These are phyloP conservation scores for Metschnikowia aberdeeniae DNA, from an alignment of 805 yeast species.

Conservation along the genomic window DNA sequence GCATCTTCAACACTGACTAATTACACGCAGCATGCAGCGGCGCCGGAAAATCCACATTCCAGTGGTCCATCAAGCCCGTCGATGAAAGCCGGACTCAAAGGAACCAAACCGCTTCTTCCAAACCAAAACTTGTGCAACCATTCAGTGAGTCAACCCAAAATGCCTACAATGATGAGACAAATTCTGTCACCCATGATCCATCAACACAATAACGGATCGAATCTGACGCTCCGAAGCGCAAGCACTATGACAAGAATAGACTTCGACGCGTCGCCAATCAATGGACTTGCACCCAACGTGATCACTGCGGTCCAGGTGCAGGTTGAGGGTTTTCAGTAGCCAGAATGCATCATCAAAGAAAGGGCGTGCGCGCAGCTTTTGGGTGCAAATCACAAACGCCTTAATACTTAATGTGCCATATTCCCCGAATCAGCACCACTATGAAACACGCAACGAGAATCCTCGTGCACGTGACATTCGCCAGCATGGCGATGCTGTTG, in stretches of 20 bases:
- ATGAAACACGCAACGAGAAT: no score
- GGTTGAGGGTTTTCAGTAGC: conserved; percentile 19
- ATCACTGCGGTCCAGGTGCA: conserved; percentile 40
- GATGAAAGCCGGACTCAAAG: conserved; percentile 13
- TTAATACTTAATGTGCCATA: no score
- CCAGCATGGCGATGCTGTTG: conserved; percentile 9
- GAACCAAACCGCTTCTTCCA: conserved; percentile 17
- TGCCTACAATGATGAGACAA: conserved; percentile 13
- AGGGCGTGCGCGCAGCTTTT: no score
- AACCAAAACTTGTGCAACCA: conserved; percentile 18
- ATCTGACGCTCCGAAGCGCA: conserved; percentile 28
- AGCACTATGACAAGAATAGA: conserved; percentile 31
- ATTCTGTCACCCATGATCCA: conserved; percentile 17
- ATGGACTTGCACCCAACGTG: conserved; percentile 31
- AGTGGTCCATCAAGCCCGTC: conserved; percentile 18
- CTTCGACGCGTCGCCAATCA: conserved; percentile 23
- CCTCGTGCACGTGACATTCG: neutral
- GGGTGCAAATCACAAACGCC: no score
- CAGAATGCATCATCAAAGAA: no score
- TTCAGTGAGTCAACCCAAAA: conserved; percentile 10
- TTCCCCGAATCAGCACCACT: no score
- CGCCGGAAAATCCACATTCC: conserved; percentile 10
- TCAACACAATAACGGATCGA: conserved; percentile 18
- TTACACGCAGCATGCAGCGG: conserved; percentile 6
- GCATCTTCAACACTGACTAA: conserved; percentile 17